Evolutionary conservation across 2,329 filamentous ascomycete species (phyloP), one percentile per base, ranked within the genome.

Genomic region (Fusarium sp.): DNA sequence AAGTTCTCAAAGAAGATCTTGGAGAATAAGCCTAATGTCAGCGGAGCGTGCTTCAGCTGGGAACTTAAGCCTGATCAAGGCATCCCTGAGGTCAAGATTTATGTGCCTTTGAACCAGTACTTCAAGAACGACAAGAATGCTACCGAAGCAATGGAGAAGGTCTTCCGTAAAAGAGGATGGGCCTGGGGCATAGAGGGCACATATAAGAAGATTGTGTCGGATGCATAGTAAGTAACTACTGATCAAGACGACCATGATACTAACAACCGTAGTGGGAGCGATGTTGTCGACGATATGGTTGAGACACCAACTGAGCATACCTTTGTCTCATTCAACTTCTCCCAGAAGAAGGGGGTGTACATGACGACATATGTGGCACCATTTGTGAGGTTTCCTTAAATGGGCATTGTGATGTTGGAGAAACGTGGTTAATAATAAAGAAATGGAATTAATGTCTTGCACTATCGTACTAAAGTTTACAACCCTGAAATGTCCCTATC

Each of bases 21-120:
- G 2, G 52, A 71, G 6, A 49, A 60, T 16, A 72, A 65, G 9
- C 64, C 73, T 32, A 61, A 71, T 46, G 69, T 69, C 18, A 71
- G 69, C 10, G 76, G 77, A 40, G 64, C 74, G 12, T 76, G 77
- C 59, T 75, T 78, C 60, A 77, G 78, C 53, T 79, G 75, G 69
- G 78, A 79, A 59, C 63, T 79, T 18, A 69, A 70, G 62, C 73
- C 77, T 13, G 73, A 75, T 3, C 62, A 75, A 15, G 60, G 52
- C 15, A 66, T 69, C 21, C 78, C 78, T 28, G 71, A 74, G 21
- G 75, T 76, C 25, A 79, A 78, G 69, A 63, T 74, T 9, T 79
- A 79, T 61, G 74, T 79, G 2, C 78, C 78, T n/a, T 35, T 77
- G 37, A 72, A 70, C n/a, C 75, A 79, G 38, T 79, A 74, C n/a